Evolutionary conservation across 768 basidiomycete species (phyloP).

Genomic region (Termitomyces sp.): DNA sequence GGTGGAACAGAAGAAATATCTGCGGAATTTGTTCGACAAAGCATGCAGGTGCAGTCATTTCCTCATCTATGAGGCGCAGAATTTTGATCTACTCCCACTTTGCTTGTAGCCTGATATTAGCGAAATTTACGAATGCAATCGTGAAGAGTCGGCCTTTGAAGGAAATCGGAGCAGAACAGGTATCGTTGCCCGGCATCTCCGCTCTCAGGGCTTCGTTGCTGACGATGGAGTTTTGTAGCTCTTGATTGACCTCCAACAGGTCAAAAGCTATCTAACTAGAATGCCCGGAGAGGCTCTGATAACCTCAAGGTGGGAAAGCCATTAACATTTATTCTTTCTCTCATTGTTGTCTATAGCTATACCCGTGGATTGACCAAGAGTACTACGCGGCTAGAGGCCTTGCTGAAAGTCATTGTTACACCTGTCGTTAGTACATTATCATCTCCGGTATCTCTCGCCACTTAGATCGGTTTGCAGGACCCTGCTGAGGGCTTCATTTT

Average conservation of each 20-base stretch:
- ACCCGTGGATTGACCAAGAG: slow-evolving; percentile 79
- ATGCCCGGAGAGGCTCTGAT: slow-evolving; percentile 73
- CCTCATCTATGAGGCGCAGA: neutral
- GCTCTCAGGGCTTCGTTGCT: neutral
- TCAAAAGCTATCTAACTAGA: slow-evolving; percentile 80
- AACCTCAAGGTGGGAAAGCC: slow-evolving; percentile 46
- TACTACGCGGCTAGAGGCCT: slow-evolving; percentile 79
- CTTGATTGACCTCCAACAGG: slow-evolving; percentile 84
- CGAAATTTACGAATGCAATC: slow-evolving; percentile 85
- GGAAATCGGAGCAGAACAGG: slow-evolving; percentile 96
- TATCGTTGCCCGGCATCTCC: slow-evolving; percentile 22
- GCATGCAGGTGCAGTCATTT: slow-evolving; percentile 69
- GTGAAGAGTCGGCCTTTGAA: slow-evolving; percentile 89
- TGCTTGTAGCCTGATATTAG: slow-evolving; percentile 66
- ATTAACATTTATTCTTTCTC: slow-evolving; percentile 9
- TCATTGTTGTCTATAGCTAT: slow-evolving; percentile 51
- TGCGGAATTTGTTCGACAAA: slow-evolving; percentile 92
- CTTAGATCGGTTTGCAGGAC: slow-evolving; percentile 47
- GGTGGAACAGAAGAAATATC: slow-evolving; percentile 93
- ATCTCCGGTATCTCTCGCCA: neutral
- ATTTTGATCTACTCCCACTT: neutral
- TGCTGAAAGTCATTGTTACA: slow-evolving; percentile 94
- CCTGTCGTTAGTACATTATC: slow-evolving; percentile 63
- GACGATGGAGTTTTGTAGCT: slow-evolving; percentile 45
- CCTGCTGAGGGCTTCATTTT: slow-evolving; percentile 93